Base-by-base conservation (phyloP, 2,329 filamentous ascomycete species). In the Sclerotinia spermophila region DNA sequence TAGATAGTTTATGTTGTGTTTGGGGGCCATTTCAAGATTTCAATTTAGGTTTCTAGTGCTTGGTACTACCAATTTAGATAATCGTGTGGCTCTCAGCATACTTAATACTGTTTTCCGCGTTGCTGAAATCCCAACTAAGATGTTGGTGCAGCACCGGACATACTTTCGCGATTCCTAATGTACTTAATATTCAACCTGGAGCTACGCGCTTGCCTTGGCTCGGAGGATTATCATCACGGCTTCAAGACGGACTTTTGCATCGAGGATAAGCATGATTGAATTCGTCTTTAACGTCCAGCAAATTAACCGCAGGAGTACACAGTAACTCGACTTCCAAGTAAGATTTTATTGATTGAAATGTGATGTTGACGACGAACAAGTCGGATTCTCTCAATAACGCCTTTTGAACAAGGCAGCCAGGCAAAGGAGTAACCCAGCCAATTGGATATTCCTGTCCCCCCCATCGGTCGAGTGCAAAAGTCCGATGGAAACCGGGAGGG, bases 111-210 rank as follows among this genome's bases (percentile, higher is more conserved):
- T 33, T 44, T 30, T 42, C 19, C 35, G 58, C 40, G 58, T 51
- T 66, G 27, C 60, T 70, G 30, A 66, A 48, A 17, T 66, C 51
- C 35, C 30, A 19, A 70, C 38, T 56, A 7, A 48, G 61, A 38
- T 35, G 24, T 45, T 55, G 40, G 24, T 30, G 62, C 60, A 45
- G 60, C 38, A 38, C 38, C 68, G 68, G 60, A 30, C 19, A 70
- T 70, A n/a, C 61, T 27, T 56, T 69, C 48, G 15, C 59, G 19
- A 11, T 45, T 27, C 68, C 45, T 55, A 21, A 70, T 30, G 60
- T 56, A 58, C 17, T 58, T 10, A 48, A 33, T 27, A 38, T 44
- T 66, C 59, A 40, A 70, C 45, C 17, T 35, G 51, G 40, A 68
- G 40, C 42, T 27, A 68, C 33, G 38, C 48, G 24, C 38, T 24